Base-by-base conservation (phyloP, 1,284 basidiomycete species). In the Cutaneotrichosporon dermatis region DNA sequence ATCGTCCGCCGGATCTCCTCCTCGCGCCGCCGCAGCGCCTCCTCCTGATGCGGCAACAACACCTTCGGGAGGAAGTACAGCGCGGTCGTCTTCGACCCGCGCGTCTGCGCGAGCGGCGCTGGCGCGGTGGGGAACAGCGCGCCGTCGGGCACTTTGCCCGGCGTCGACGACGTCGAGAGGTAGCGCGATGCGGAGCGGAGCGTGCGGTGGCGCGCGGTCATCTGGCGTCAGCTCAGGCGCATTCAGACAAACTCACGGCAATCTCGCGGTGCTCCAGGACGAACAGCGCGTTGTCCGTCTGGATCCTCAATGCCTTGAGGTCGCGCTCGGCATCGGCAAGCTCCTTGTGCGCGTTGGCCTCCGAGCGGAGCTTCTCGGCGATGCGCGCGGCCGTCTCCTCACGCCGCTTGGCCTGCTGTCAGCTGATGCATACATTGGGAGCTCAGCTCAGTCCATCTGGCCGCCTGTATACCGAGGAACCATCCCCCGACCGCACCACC, bases 21-120 rank as follows among this genome's bases (percentile, higher is more conserved):
- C 40, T 66, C 60, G 25, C 64, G 69, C 1, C 62, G 56, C 6
- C 42, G 41, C 12, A 79, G 67, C n/a, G 58, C 52, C 34, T 64
- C 63, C 54, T 75, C 66, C 62, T 79, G 77, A 15, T 72, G 63
- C 2, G 69, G 70, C 6, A 74, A 43, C 9, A 77, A 66, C 36
- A 73, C 66, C 60, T 74, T 74, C 1, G 77, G 77, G 12, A 75
- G 56, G 53, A 71, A 79, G 59, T 73, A 75, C 4, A 79, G 61
- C 5, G 75, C 46, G 61, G 36, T 57, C 55, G 66, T 66, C 12
- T n/a, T 62, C 64, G 51, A 58, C 64, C 12, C 60, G 55, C 45
- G 73, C 70, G 7, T 72, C 73, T 65, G 67, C 5, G 68, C 68
- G 1, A 74, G 58, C 0, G 76, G 73, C 39, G 76, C 67, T 7